A percentile compares a stretch with the other conserved stretches of the same genome.
These are phyloP conservation scores for Lentinula sp. DNA, from an alignment of 768 basidiomycete genomes.

Conservation along the genomic window DNA sequence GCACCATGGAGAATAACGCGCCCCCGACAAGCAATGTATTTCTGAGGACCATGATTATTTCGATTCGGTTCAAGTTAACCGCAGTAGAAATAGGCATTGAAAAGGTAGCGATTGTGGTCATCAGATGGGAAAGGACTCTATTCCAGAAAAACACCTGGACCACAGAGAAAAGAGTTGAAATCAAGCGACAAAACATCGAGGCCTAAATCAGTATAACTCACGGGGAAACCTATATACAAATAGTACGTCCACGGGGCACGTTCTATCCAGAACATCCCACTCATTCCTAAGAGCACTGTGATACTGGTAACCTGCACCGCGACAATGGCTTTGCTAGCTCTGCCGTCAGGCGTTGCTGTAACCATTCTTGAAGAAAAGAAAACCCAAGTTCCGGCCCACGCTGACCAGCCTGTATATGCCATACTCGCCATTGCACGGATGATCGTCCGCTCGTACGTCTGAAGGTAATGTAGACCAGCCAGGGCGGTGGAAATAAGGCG, in stretches of 20 bases:
- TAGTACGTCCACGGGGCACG: constrained; percentile 67
- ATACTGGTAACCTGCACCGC: constrained; percentile 10
- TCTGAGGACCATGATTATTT: neutral
- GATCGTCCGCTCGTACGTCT: constrained; percentile 77
- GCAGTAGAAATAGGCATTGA: neutral
- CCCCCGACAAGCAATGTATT: neutral
- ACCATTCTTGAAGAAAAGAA: constrained; percentile 20
- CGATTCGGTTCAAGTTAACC: neutral
- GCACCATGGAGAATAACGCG: constrained; percentile 23
- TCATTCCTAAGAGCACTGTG: constrained; percentile 30
- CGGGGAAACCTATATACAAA: constrained; percentile 66
- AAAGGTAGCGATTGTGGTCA: neutral
- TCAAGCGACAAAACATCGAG: too few species aligned
- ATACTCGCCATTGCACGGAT: constrained; percentile 62
- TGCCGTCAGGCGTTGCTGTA: neutral
- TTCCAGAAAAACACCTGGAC: neutral
- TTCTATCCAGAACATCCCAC: constrained; percentile 49
- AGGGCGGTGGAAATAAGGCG: constrained; percentile 49
- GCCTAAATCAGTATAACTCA: neutral
- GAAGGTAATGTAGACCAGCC: constrained; percentile 67
- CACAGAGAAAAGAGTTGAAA: too few species aligned
- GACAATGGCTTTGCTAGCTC: neutral
- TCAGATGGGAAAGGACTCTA: neutral
- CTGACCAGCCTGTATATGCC: constrained; percentile 77
- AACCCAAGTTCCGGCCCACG: constrained; percentile 55